Conservation (phyloP, 495 filamentous ascomycete genomes). For the Talaromyces stipitatus region DNA sequence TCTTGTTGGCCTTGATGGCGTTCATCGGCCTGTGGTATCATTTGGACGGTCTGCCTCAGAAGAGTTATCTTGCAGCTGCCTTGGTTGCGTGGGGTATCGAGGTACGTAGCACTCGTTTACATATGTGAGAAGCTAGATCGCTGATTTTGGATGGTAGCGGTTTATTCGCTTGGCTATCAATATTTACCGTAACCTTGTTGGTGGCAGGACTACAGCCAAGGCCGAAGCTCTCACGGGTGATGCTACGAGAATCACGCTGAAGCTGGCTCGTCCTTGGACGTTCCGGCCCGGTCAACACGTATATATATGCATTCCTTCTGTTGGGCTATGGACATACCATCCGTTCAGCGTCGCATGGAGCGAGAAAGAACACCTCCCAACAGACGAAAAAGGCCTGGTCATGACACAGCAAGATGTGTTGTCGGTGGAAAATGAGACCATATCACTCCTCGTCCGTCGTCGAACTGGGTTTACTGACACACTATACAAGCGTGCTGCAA, state of each 20-base stretch:
- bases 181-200: constrained; percentile 60
- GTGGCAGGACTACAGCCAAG: constrained; percentile 58
- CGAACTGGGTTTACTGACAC: constrained; percentile 82
- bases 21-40: constrained; percentile 68
- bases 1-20: constrained; percentile 54
- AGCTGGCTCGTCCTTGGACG: constrained; percentile 65
- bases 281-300: constrained; percentile 80
- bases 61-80: constrained; percentile 57
- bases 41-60: constrained; percentile 54
- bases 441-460: constrained; percentile 76
- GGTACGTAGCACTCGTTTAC: constrained; percentile 15
- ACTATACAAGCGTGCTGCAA: constrained; percentile 58
- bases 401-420: constrained; percentile 27
- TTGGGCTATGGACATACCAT: constrained; percentile 79
- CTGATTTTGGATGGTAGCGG: constrained; percentile 28
- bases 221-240: constrained; percentile 78
- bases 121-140: neutral
- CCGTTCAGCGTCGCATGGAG: constrained; percentile 93
- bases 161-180: constrained; percentile 59
- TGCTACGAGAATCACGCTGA: constrained; percentile 72
- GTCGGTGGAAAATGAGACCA: constrained; percentile 42
- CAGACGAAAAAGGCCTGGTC: constrained; percentile 37
- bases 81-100: constrained; percentile 74
- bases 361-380: constrained; percentile 31
- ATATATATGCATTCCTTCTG: constrained; percentile 72